Conservation (phyloP, 805 yeast genomes). For the Saturnispora serradocipensis region DNA sequence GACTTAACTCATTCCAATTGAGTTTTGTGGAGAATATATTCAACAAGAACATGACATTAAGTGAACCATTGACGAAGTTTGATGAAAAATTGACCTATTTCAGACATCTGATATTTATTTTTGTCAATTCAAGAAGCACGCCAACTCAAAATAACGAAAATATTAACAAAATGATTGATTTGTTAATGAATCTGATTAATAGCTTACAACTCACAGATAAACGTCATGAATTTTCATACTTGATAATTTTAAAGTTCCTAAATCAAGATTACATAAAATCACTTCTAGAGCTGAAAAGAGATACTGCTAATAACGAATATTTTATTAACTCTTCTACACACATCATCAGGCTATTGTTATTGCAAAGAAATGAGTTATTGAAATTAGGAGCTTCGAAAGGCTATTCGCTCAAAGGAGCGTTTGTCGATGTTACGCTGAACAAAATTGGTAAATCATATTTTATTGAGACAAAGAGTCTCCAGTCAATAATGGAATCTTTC, state of each 20-base stretch:
- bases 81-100: slow-evolving; percentile 16
- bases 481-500: slow-evolving; percentile 24
- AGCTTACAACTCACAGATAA: slow-evolving; percentile 19
- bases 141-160: slow-evolving; percentile 24
- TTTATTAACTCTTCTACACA: background rate
- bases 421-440: slow-evolving; percentile 9
- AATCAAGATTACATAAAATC: background rate
- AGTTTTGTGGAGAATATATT: slow-evolving; percentile 9
- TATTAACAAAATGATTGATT: slow-evolving; percentile 22
- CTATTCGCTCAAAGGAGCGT: slow-evolving; percentile 26
- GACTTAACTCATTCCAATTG: slow-evolving; percentile 12
- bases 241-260: slow-evolving; percentile 35
- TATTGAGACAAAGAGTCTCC: slow-evolving; percentile 14
- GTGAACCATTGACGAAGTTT: slow-evolving; percentile 6
- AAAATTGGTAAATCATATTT: slow-evolving; percentile 3
- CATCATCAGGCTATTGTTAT: slow-evolving; percentile 41
- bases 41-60: slow-evolving; percentile 4
- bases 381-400: slow-evolving; percentile 25
- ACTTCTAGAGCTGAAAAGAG: background rate
- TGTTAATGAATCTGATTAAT: slow-evolving; percentile 20
- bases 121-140: slow-evolving; percentile 16
- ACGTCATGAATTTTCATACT: slow-evolving; percentile 34
- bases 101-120: slow-evolving; percentile 14
- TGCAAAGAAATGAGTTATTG: slow-evolving; percentile 38
- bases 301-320: background rate